A percentile compares a stretch with the other conserved stretches of the same genome.
These are phyloP conservation scores for Apiospora malaysiana DNA, from an alignment of 2,329 filamentous ascomycete genomes.

Conservation along the genomic window DNA sequence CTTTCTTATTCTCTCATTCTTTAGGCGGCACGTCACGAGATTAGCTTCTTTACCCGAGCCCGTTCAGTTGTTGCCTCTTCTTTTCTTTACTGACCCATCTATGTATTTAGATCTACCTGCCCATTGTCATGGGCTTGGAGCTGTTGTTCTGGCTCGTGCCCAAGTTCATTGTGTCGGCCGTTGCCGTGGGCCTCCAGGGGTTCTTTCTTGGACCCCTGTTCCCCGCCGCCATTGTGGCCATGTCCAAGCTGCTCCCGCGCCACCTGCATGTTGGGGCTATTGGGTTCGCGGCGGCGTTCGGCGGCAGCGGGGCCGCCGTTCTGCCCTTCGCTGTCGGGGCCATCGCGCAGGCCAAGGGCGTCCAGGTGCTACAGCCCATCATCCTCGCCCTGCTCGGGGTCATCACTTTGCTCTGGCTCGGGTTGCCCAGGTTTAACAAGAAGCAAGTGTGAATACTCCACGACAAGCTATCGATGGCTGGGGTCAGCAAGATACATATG, in stretches of 20 bases:
- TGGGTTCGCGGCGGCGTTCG: constrained; percentile 79
- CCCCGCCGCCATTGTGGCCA: constrained; percentile 72
- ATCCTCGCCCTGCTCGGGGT: constrained; percentile 55
- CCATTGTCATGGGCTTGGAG: constrained; percentile 67
- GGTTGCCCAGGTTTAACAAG: constrained; percentile 49
- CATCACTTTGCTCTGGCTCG: constrained; percentile 53
- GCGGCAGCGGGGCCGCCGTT: constrained; percentile 73
- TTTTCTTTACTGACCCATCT: constrained; percentile 21
- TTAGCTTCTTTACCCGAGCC: too few species aligned
- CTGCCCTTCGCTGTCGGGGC: constrained; percentile 71
- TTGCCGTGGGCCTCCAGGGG: constrained; percentile 74
- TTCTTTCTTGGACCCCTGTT: constrained; percentile 84
- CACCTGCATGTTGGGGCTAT: constrained; percentile 79
- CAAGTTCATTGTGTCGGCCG: constrained; percentile 74
- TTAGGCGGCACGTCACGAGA: too few species aligned
- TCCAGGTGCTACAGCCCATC: constrained; percentile 62
- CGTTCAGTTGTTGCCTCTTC: not conserved
- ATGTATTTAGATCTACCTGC: constrained; percentile 62
- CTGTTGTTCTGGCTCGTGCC: constrained; percentile 84
- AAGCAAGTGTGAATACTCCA: constrained; percentile 43
- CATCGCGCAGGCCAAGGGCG: constrained; percentile 63
- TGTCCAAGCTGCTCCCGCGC: constrained; percentile 71
- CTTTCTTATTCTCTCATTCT: too few species aligned
- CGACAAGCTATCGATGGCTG: not conserved
- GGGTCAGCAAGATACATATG: too few species aligned